Conservation (phyloP, 2,329 filamentous ascomycete species). For the Arachnomyces sp. region DNA sequence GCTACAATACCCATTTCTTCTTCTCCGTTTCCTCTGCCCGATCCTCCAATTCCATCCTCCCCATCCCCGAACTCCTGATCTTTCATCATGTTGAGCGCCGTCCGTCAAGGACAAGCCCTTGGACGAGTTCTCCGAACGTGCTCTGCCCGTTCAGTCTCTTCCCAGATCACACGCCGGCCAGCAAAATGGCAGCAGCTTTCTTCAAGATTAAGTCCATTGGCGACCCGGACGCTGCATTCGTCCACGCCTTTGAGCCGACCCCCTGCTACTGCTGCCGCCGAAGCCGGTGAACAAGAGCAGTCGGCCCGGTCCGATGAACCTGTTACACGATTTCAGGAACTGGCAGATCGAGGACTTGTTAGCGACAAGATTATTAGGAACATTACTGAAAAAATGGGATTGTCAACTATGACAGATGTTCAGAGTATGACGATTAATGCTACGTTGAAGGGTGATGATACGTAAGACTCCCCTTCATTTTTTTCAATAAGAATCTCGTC, state of each 20-base stretch:
- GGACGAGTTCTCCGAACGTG: slow-evolving; percentile 30
- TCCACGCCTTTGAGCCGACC: slow-evolving; percentile 19
- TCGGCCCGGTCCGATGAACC: slow-evolving; percentile 10
- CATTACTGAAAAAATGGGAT: slow-evolving; percentile 64
- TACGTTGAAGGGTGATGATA: slow-evolving; percentile 70
- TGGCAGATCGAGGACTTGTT: slow-evolving; percentile 41
- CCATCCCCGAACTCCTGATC: not conserved
- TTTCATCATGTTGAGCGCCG: slow-evolving; percentile 28
- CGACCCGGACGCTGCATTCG: slow-evolving; percentile 23
- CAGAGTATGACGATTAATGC: slow-evolving; percentile 76
- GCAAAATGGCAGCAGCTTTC: slow-evolving; percentile 21
- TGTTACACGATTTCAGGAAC: slow-evolving; percentile 33
- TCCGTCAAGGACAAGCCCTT: slow-evolving; percentile 31
- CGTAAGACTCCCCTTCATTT: slow-evolving; percentile 50
- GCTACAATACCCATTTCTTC: too few relatives aligned
- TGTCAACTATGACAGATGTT: slow-evolving; percentile 86
- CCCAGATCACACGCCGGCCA: slow-evolving; percentile 16
- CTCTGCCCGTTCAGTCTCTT: slow-evolving; percentile 21
- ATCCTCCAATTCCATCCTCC: not conserved
- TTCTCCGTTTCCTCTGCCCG: not conserved
- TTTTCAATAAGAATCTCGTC: slow-evolving; percentile 6
- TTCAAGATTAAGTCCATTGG: slow-evolving; percentile 11
- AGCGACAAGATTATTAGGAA: slow-evolving; percentile 58
- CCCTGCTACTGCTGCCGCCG: slow-evolving; percentile 19
- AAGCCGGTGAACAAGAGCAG: slow-evolving; percentile 14